Conservation (phyloP, 257 asterid species). For the Solanum peruvianum region DNA sequence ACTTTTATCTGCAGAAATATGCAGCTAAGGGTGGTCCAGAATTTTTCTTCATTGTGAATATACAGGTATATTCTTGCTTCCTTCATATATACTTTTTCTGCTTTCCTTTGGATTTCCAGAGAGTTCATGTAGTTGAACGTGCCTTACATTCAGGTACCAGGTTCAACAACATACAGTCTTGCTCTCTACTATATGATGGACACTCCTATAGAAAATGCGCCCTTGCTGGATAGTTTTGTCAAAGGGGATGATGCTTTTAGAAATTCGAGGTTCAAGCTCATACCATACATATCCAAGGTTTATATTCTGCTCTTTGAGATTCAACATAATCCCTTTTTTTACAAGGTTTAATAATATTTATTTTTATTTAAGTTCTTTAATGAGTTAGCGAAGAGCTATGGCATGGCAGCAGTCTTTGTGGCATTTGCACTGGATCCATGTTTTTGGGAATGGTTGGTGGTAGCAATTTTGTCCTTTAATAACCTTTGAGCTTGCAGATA, state of each 20-base stretch:
- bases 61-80: conserved; percentile 46
- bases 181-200: conserved; percentile 92
- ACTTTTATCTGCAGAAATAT: conserved; percentile 51
- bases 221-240: conserved; percentile 84
- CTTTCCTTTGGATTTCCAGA: not conserved
- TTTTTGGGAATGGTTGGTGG: not conserved
- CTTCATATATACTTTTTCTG: not conserved
- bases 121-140: not conserved
- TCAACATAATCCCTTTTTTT: not conserved
- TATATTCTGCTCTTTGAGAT: not conserved
- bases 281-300: conserved; percentile 94
- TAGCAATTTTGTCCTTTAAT: not conserved
- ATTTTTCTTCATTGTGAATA: conserved; percentile 83
- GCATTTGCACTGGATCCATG: not conserved
- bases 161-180: conserved; percentile 78
- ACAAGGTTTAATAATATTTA: not conserved
- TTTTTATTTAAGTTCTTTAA: not conserved
- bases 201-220: conserved; percentile 71
- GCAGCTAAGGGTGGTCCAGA: conserved; percentile 91
- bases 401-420: not conserved
- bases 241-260: conserved; percentile 89
- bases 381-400: not conserved
- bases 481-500: not conserved
- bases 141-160: conserved; percentile 55
- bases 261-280: conserved; percentile 98